A percentile compares a stretch with the other conserved stretches of the same genome.
Evolutionary conservation across 345 rosid genomes (phyloP).

Genomic region (Lenwebbia sp.): DNA sequence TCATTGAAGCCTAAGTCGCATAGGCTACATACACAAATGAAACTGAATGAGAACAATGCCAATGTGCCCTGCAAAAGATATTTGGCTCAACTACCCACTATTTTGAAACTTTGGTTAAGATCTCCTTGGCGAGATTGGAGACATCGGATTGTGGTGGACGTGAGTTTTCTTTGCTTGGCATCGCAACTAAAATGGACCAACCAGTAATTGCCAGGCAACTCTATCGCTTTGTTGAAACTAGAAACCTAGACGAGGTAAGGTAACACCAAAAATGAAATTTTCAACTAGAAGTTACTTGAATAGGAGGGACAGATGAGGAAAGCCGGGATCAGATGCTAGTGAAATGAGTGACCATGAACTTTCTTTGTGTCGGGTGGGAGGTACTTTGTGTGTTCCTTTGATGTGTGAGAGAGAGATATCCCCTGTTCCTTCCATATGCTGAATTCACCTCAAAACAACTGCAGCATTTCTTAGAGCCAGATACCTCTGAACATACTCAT

Average conservation of each 20-base stretch:
- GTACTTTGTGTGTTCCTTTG: neutral
- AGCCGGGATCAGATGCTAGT: neutral
- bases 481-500: slow-evolving; percentile 78
- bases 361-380: neutral
- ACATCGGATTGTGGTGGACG: neutral
- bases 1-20: neutral
- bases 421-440: neutral
- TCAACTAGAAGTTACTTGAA: neutral
- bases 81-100: neutral
- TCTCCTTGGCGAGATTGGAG: neutral
- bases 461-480: slow-evolving; percentile 81
- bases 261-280: neutral
- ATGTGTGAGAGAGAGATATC: neutral
- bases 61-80: neutral
- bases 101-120: neutral
- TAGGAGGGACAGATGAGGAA: neutral
- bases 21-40: neutral
- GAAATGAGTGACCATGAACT: neutral
- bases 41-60: neutral
- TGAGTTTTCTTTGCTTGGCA: neutral
- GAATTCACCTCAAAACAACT: slow-evolving; percentile 54
- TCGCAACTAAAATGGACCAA: neutral
- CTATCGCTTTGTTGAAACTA: neutral
- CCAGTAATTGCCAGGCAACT: neutral
- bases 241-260: neutral